phyloP scores from a whole-genome alignment of 257 asterid species.

The Echium plantagineum region DNA sequence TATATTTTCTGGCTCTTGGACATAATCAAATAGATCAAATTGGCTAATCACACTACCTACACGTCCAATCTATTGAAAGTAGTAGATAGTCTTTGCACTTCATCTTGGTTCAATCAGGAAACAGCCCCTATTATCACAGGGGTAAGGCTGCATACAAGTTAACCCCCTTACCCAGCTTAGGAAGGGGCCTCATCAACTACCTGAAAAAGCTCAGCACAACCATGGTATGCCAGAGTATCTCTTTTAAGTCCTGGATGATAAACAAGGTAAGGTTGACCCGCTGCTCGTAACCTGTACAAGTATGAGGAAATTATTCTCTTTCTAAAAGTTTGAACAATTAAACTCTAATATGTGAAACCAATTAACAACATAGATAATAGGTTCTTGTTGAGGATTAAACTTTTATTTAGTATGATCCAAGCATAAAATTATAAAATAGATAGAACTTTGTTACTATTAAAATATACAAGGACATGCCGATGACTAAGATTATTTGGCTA shows the following conservation, averaged over 20 bases:
- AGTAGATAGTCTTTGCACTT: no score
- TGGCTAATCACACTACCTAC: no score
- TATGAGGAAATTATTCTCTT: not conserved
- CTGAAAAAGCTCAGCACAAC: conserved; percentile 99
- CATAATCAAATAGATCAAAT: no score
- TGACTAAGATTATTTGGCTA: no score
- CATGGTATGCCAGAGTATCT: conserved; percentile 87
- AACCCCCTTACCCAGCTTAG: no score
- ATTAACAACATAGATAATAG: no score
- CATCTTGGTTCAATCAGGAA: no score
- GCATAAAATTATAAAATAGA: not conserved
- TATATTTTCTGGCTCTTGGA: no score
- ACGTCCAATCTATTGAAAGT: no score
- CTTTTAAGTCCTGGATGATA: conserved; percentile 92
- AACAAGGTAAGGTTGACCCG: conserved; percentile 91
- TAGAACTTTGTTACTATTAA: not conserved
- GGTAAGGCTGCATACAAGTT: no score
- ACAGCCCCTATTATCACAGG: no score
- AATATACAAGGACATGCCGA: not conserved
- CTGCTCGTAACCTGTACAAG: conserved; percentile 57
- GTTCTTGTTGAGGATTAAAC: not conserved
- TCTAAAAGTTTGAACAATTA: not conserved
- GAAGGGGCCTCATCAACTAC: conserved; percentile 16
- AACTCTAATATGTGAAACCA: not conserved
- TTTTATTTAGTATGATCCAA: not conserved